Base-by-base conservation (phyloP, 352 stramenopile genomes). In the Pythium utonaiense region DNA sequence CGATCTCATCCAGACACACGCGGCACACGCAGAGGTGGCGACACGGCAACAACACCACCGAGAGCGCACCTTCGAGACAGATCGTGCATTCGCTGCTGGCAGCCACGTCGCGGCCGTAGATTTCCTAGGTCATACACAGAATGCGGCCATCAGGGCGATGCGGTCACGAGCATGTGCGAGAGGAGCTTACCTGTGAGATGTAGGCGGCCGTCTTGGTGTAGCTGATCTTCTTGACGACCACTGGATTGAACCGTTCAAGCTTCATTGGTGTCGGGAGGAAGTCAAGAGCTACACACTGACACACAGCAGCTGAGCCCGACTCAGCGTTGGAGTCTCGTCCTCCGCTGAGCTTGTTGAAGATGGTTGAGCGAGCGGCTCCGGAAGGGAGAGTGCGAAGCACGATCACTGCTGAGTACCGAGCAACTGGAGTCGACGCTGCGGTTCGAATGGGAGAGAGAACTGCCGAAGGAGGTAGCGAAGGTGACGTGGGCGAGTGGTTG, bases 11-110 rank as follows among this genome's bases (percentile, higher is more conserved):
- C 14, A 89, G 78, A 33, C 81, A 91, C 24, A 66, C 66, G 30
- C 64, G 65, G 42, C 81, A 91, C 24, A 91, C 76, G 67, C 81
- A 91, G 21, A 81, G 67, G 54, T 88, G 78, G 42, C 81, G 75
- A 31, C 81, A 91, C 7, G 81, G 81, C 24, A 91, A 65, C 51
- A 89, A 64, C 49, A 87, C 62, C 1, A 74, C 75, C 1, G 57
- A 53, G 6, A 67, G 69, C 24, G 57, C 53, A 24, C 67, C 64
- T 57, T 89, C 81, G 31, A 91, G 61, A 38, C 81, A 91, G 58
- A 91, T 91, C 40, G 74, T 71, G 55, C 81, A 91, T 57, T 89
- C 81, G 51, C 73, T 69, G 2, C 47, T 53, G 12, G 62, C 36
- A 2, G 9, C 25, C n/a, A 42, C 51, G 41, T 76, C 58, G 25